These are phyloP conservation scores for Verticillium isaacii DNA, from an alignment of 2,329 filamentous ascomycete genomes.

Conservation along the genomic window DNA sequence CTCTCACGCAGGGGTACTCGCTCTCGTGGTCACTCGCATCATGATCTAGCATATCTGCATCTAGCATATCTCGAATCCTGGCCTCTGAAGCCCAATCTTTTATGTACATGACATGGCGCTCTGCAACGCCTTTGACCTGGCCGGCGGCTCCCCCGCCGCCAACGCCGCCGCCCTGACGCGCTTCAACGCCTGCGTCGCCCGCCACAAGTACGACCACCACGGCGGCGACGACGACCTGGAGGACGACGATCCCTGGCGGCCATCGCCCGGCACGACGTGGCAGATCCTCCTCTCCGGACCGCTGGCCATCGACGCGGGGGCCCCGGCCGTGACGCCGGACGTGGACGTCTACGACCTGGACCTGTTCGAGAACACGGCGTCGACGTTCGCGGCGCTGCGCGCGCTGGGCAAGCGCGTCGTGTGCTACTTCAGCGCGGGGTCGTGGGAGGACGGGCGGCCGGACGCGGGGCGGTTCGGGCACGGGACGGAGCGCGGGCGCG, in stretches of 20 bases:
- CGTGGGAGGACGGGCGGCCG: conserved; percentile 57
- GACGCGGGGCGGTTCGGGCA: conserved; percentile 52
- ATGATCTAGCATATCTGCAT: too few species aligned
- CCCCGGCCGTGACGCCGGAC: conserved; percentile 32
- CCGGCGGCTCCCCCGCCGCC: neutral
- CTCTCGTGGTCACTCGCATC: too few species aligned
- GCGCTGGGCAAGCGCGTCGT: conserved; percentile 57
- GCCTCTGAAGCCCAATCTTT: too few species aligned
- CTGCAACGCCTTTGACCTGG: neutral
- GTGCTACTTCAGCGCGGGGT: conserved; percentile 72
- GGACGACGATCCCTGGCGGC: conserved; percentile 38
- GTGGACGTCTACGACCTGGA: conserved; percentile 45
- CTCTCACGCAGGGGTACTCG: neutral
- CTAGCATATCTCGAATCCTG: too few species aligned
- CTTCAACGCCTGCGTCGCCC: neutral
- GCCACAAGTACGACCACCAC: neutral
- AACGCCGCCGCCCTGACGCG: neutral
- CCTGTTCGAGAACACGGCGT: conserved; percentile 47
- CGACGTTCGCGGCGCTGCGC: conserved; percentile 48
- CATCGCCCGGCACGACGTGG: conserved; percentile 48
- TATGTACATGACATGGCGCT: neutral
- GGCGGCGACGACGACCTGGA: neutral
- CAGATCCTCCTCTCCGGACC: conserved; percentile 53
- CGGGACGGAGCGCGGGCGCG: conserved; percentile 49
- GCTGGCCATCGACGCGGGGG: conserved; percentile 34